Base-by-base conservation (phyloP, 1,284 basidiomycete genomes). In the Ceratobasidium sp. region DNA sequence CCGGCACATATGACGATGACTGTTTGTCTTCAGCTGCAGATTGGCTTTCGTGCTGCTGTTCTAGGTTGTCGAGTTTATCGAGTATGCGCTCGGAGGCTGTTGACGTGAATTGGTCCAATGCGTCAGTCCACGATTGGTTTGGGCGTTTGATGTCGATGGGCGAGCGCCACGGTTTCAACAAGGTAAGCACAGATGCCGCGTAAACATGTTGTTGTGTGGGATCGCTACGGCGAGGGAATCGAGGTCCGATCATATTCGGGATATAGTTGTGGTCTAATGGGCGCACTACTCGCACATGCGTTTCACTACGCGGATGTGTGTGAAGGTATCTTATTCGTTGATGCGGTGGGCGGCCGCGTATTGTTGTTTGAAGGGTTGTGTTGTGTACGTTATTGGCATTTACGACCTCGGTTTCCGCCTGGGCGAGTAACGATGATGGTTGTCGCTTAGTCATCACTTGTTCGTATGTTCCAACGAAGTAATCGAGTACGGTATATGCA, bases 141-240 rank as follows among this genome's bases (percentile, higher is more conserved):
- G 41, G 22, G 19, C 17, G 9, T 48, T 51, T 64, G 36, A 74
- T 44, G 36, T 47, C 47, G 6, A 4, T 11, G 6, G 63, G 51
- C 5, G 17, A 2, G 2, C 72, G 15, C 72, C 72, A 74, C 3
- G 72, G 64, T 45, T 74, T 74, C 8, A 74, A 47, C 6, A 74
- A 41, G 4, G 45, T 31, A 9, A 74, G 72, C 14, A 74, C 50
- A 11, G 27, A 48, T 15, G 44, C 31, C 24, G 31, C 41, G 29
- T 74, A 74, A 14, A 65, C 33, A 24, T 74, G 9, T 6, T 24
- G 22, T 22, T 50, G 31, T 4, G 41, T 60, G 19, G 60, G 60
- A 53, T 65, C 64, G 31, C 63, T 60, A 31, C 19, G 44, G 5
- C 50, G 19, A 45, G 72, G 60, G 27, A 74, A 65, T 2, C 22